These are phyloP conservation scores for Triticum dicoccoides DNA, from an alignment of 176 grass and related monocot genomes.

Conservation along the genomic window DNA sequence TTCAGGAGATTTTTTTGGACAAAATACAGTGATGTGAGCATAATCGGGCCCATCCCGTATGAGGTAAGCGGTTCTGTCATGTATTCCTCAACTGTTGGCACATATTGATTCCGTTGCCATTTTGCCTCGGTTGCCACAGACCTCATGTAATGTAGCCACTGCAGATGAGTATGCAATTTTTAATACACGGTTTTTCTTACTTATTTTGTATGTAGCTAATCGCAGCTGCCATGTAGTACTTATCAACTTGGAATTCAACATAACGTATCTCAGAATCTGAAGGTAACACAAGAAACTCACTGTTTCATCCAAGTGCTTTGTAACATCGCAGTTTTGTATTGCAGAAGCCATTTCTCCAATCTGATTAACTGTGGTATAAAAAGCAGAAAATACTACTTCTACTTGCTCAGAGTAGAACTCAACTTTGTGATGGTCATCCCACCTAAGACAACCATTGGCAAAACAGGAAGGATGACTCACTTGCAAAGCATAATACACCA, in stretches of 20 bases:
- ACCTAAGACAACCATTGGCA: conserved; percentile 34
- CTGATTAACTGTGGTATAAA: conserved; percentile 53
- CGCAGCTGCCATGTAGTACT: not conserved
- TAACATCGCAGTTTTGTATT: conserved; percentile 49
- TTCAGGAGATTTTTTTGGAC: conserved; percentile 39
- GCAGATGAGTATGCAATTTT: not conserved
- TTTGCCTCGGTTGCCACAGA: conserved; percentile 61
- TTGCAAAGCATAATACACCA: not conserved
- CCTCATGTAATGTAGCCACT: conserved; percentile 63
- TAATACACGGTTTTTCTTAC: not conserved
- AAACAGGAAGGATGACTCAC: not conserved
- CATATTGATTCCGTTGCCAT: conserved; percentile 32
- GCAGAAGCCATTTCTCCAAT: conserved; percentile 50
- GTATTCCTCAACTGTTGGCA: conserved; percentile 52
- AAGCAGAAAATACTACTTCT: conserved; percentile 58
- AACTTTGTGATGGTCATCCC: conserved; percentile 46
- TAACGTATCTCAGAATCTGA: not conserved
- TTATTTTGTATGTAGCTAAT: not conserved
- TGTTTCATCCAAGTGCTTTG: conserved; percentile 44
- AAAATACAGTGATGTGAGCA: conserved; percentile 61
- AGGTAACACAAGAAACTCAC: conserved; percentile 32
- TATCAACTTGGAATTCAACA: not conserved
- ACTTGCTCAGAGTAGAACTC: conserved; percentile 62
- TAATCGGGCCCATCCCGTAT: conserved; percentile 54
- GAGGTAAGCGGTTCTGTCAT: conserved; percentile 47